phyloP scores from a whole-genome alignment of 306 rosid genomes.

The Trifolium dubium region DNA sequence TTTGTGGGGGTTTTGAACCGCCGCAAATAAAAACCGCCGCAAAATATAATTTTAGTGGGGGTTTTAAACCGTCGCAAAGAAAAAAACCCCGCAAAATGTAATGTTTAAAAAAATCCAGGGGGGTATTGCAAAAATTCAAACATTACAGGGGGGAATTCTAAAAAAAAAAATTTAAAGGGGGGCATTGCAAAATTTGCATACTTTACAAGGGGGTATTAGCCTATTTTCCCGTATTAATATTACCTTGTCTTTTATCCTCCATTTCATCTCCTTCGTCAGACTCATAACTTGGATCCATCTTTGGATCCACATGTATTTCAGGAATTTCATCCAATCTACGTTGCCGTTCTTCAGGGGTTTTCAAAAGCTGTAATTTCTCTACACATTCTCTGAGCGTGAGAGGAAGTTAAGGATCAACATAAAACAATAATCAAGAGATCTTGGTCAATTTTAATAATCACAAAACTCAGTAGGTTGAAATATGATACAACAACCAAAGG shows the following conservation, averaged over 20 bases:
- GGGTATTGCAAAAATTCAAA: too few species aligned
- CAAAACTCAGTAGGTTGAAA: constrained; percentile 18
- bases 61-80: too few species aligned
- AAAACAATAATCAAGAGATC: constrained; percentile 1
- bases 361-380: constrained; percentile 92
- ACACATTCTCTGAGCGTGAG: constrained; percentile 99
- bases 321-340: constrained; percentile 93
- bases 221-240: constrained; percentile 16
- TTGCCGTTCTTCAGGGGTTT: constrained; percentile 97
- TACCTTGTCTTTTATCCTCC: constrained; percentile 73
- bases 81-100: too few species aligned
- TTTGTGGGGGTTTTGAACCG: too few species aligned
- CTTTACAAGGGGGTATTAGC: too few species aligned
- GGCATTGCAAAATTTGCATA: too few species aligned
- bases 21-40: too few species aligned
- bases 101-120: too few species aligned
- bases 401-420: constrained; percentile 64
- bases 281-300: constrained; percentile 95
- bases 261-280: constrained; percentile 90
- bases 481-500: constrained; percentile 10
- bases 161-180: too few species aligned
- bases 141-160: too few species aligned
- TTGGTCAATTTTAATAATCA: constrained; percentile 24
- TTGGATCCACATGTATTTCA: constrained; percentile 89
- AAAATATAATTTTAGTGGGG: too few species aligned